Percentiles rank a stretch among this genome's conserved stretches.
Conservation (phyloP, 345 rosid genomes). For the Heritiera fomes region DNA sequence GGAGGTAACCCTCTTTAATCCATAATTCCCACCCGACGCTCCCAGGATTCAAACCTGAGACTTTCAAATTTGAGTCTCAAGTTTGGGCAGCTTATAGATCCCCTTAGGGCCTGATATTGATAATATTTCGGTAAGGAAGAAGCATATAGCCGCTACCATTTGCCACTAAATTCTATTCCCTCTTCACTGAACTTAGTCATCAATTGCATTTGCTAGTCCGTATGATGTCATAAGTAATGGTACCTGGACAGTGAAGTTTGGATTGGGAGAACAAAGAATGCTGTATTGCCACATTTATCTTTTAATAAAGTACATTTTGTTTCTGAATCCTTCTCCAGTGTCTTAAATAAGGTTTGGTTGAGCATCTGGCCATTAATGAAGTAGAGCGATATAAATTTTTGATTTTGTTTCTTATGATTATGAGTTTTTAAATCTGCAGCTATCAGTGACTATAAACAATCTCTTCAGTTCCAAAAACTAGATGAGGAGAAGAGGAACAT, state of each 20-base stretch:
- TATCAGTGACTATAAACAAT: conserved; percentile 92
- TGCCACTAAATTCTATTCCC: not conserved
- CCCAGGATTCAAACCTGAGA: not conserved
- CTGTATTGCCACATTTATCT: not conserved
- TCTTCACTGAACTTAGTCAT: not conserved
- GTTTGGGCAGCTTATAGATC: not conserved
- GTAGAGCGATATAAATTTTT: not conserved
- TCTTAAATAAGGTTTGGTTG: not conserved
- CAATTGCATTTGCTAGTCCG: not conserved
- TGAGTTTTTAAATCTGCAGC: conserved; percentile 46
- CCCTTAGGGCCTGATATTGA: not conserved
- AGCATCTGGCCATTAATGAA: not conserved
- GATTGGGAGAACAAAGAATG: not conserved
- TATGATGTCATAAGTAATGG: not conserved
- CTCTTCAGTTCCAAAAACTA: conserved; percentile 96
- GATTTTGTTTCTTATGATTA: not conserved
- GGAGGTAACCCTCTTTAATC: not conserved
- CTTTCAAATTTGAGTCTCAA: not conserved
- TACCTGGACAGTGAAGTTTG: not conserved
- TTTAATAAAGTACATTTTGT: not conserved
- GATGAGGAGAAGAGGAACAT: conserved; percentile 95
- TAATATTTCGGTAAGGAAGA: not conserved
- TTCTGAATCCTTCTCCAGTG: not conserved
- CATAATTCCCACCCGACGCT: not conserved
- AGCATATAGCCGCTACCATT: not conserved